phyloP scores from a whole-genome alignment of 345 rosid genomes.

The Cardamine occulta region DNA sequence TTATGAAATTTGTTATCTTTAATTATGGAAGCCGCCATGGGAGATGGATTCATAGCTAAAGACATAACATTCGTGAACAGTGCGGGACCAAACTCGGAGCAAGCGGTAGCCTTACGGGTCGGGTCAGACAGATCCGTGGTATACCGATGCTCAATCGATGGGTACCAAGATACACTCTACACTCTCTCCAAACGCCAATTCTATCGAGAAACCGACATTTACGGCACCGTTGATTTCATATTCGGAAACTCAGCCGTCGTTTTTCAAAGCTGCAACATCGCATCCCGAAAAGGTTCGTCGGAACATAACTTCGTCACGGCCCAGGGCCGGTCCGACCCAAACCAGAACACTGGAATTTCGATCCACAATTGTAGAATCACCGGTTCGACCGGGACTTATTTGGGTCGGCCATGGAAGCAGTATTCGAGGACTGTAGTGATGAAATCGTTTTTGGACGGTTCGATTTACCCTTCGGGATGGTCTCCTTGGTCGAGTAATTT shows the following conservation, averaged over 20 bases:
- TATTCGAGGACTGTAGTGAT: conserved; percentile 66
- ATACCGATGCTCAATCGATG: conserved; percentile 50
- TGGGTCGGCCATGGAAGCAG: conserved; percentile 70
- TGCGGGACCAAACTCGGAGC: conserved; percentile 64
- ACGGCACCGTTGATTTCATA: conserved; percentile 67
- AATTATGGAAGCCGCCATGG: conserved; percentile 53
- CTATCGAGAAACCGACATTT: conserved; percentile 52
- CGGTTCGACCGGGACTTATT: conserved; percentile 57
- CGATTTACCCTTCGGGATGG: conserved; percentile 62
- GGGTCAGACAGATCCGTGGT: conserved; percentile 58
- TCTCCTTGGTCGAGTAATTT: conserved; percentile 42
- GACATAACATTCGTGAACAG: conserved; percentile 65
- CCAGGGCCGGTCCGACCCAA: conserved; percentile 62
- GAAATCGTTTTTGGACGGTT: conserved; percentile 54
- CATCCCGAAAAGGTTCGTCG: conserved; percentile 46
- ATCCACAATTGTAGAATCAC: conserved; percentile 57
- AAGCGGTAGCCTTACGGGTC: conserved; percentile 76
- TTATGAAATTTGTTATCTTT: background rate
- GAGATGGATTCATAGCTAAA: conserved; percentile 60
- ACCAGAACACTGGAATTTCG: conserved; percentile 68
- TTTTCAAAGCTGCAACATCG: conserved; percentile 60
- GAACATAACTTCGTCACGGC: conserved; percentile 59
- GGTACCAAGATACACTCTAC: conserved; percentile 66
- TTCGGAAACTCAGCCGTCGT: conserved; percentile 71
- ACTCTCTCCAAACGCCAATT: conserved; percentile 63